Evolutionary conservation across 805 yeast genomes (phyloP), one percentile per base, ranked within the genome.

Genomic region (Kluyveromyces dobzhanskii): DNA sequence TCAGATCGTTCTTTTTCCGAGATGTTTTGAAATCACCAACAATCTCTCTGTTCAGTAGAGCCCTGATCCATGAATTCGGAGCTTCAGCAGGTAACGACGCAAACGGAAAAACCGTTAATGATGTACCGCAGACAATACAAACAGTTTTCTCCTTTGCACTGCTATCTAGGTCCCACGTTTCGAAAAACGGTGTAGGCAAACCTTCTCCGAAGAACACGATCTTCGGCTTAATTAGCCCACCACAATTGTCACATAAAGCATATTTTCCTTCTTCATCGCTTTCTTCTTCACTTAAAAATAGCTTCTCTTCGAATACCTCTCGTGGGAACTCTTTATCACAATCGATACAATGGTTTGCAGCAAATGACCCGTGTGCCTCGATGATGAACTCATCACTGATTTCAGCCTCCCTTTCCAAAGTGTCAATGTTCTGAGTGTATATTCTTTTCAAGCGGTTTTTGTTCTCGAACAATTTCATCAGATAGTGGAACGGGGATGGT

Each of bases 321-420:
- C 64, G 57, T 0, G 71, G 57, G 74, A 78, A 80, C 39, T 64
- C 78, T 21, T 59, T 56, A 2, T 60, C 43, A 62, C 98, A 90
- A 16, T 81, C 76, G 33, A 87, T 80, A 54, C 98, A 90, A 48
- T 82, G 92, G 49, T 81, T 83, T 1, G 56, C 59, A 1, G 92
- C 94, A 70, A 90, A 90, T 2, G 95, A 85, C 0, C 98, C 98
- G 60, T 90, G 97, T 0, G 97, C 97, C 53, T 87, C 96, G 0
- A 90, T 80, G 2, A 90, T 67, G 43, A 62, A 68, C 11, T 78
- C 76, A 14, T 66, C 76, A 1, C 65, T 53, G 2, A 90, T 73
- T 0, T 95, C 95, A 0, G 95, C 92, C 14, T 81, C 65, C 47
- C 94, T 69, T 56, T 90, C 98, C 45, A 90, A 65, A 1, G 96